These are phyloP conservation scores for Trametes villosa DNA, from an alignment of 768 basidiomycete genomes.

Conservation along the genomic window DNA sequence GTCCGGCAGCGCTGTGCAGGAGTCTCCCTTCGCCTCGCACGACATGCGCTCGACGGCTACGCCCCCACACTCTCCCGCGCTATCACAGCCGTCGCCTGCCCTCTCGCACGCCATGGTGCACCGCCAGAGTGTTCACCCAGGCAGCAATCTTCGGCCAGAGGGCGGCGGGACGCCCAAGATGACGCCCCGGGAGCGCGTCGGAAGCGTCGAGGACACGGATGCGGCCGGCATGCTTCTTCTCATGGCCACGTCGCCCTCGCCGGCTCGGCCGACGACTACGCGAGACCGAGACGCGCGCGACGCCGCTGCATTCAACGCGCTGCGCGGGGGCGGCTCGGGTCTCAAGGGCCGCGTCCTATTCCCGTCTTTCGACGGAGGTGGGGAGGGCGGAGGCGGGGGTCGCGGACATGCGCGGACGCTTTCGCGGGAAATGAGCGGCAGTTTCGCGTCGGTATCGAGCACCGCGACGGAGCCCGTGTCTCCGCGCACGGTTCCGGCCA, in stretches of 20 bases:
- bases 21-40: slow-evolving; percentile 39
- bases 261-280: slow-evolving; percentile 60
- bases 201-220: slow-evolving; percentile 57
- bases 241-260: slow-evolving; percentile 85
- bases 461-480: slow-evolving; percentile 23
- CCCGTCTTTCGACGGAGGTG: slow-evolving; percentile 38
- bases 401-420: slow-evolving; percentile 22
- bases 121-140: slow-evolving; percentile 10
- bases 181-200: slow-evolving; percentile 21
- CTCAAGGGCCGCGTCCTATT: slow-evolving; percentile 76
- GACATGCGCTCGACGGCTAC: slow-evolving; percentile 40
- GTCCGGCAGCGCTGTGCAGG: slow-evolving; percentile 40
- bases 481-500: slow-evolving; percentile 7
- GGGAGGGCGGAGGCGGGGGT: slow-evolving; percentile 21
- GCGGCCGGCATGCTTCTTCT: slow-evolving; percentile 87
- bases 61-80: slow-evolving; percentile 33
- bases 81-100: slow-evolving; percentile 21
- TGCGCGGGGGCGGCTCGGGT: slow-evolving; percentile 51
- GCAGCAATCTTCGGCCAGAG: slow-evolving; percentile 22
- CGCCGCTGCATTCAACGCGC: slow-evolving; percentile 56
- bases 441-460: slow-evolving; percentile 49
- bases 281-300: slow-evolving; percentile 53
- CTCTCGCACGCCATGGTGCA: slow-evolving; percentile 25
- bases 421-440: slow-evolving; percentile 42
- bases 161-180: slow-evolving; percentile 30